phyloP scores from a whole-genome alignment of 345 rosid species.

The Arabidopsis thaliana region DNA sequence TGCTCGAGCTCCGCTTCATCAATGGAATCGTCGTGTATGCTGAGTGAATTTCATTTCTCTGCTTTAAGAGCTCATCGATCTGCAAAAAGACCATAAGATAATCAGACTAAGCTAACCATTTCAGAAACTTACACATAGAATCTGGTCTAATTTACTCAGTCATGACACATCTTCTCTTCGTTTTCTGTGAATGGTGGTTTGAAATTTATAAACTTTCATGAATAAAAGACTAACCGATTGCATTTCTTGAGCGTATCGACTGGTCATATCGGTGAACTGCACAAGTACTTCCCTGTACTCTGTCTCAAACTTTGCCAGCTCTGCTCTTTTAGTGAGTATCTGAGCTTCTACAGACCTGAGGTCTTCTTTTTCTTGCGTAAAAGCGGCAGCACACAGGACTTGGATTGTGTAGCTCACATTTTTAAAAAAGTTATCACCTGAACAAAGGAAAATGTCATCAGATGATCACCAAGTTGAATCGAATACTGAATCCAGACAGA shows the following conservation, averaged over 20 bases:
- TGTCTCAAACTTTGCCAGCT: slow-evolving; percentile 86
- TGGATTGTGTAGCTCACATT: slow-evolving; percentile 88
- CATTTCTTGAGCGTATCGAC: slow-evolving; percentile 93
- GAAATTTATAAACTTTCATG: not conserved
- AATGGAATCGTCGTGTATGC: slow-evolving; percentile 68
- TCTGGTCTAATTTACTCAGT: slow-evolving; percentile 7
- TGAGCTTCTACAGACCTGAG: slow-evolving; percentile 90
- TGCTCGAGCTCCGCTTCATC: slow-evolving; percentile 71
- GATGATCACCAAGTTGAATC: slow-evolving; percentile 9
- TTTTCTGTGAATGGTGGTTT: not conserved
- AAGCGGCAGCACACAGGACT: slow-evolving; percentile 82
- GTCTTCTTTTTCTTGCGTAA: slow-evolving; percentile 71
- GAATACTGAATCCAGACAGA: slow-evolving; percentile 8
- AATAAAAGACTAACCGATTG: slow-evolving; percentile 65
- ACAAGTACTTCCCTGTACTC: slow-evolving; percentile 94
- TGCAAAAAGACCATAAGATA: slow-evolving; percentile 39
- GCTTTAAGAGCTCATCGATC: slow-evolving; percentile 91
- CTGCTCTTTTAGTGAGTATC: slow-evolving; percentile 82
- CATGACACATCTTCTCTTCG: not conserved
- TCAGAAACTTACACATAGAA: slow-evolving; percentile 2
- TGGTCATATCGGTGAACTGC: slow-evolving; percentile 91
- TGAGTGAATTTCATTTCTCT: slow-evolving; percentile 82
- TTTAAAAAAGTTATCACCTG: slow-evolving; percentile 97
- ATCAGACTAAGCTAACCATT: not conserved
- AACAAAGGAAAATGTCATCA: slow-evolving; percentile 22